These are phyloP conservation scores for Meira miltonrushii DNA, from an alignment of 1,284 basidiomycete species.

Conservation along the genomic window DNA sequence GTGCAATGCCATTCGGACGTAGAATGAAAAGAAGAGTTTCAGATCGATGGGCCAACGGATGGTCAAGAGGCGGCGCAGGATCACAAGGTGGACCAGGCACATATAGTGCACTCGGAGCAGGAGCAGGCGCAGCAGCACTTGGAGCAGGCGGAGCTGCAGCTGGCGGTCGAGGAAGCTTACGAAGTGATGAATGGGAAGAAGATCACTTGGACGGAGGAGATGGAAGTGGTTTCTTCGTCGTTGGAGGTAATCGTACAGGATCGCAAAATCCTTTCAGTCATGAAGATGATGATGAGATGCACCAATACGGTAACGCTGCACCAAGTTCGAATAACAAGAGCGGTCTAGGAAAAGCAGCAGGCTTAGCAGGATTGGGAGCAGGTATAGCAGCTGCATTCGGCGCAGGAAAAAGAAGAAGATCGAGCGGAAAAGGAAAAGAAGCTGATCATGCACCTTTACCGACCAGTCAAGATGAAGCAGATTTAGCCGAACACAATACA, in stretches of 20 bases:
- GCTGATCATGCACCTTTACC: neutral
- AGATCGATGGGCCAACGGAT: constrained; percentile 11
- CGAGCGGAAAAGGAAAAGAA: constrained; percentile 3
- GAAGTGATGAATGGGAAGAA: constrained; percentile 34
- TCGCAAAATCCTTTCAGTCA: neutral
- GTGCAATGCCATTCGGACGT: neutral
- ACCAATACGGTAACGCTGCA: neutral
- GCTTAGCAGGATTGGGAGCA: constrained; percentile 5
- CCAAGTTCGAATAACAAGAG: neutral
- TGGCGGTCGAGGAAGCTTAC: constrained; percentile 16
- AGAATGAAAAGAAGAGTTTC: constrained; percentile 1
- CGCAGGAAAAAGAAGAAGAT: constrained; percentile 8
- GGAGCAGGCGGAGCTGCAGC: constrained; percentile 16
- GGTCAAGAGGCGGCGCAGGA: constrained; percentile 3
- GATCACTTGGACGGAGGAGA: constrained; percentile 29
- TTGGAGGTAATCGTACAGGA: constrained; percentile 19
- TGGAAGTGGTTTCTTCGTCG: constrained; percentile 36
- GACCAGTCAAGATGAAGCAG: constrained; percentile 1
- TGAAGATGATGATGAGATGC: neutral
- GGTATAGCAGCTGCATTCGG: constrained; percentile 3
- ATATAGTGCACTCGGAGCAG: constrained; percentile 24
- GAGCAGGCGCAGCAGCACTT: constrained; percentile 13
- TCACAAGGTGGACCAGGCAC: constrained; percentile 18
- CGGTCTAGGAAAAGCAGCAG: neutral
- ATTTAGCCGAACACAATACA: constrained; percentile 1